Evolutionary conservation across 1,284 basidiomycete genomes (phyloP).

Genomic region (Fomes fomentarius): DNA sequence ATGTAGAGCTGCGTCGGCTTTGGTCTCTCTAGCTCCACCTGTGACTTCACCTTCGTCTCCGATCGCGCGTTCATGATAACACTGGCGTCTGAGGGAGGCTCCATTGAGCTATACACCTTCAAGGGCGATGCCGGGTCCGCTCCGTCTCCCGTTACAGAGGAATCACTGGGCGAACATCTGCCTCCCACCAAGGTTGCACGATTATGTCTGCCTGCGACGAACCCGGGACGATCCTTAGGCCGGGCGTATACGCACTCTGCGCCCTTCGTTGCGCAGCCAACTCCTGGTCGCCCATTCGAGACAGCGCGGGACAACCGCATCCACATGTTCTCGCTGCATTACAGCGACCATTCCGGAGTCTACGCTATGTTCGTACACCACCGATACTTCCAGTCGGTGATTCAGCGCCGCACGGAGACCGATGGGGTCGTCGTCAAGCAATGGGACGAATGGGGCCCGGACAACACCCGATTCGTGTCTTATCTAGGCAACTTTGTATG

Average conservation of each 20-base stretch:
- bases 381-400: conserved; percentile 37
- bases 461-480: conserved; percentile 42
- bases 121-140: conserved; percentile 6
- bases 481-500: conserved; percentile 30
- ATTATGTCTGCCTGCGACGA: conserved; percentile 37
- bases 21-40: conserved; percentile 33
- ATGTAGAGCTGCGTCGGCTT: conserved; percentile 29
- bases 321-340: conserved; percentile 46
- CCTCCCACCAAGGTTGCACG: conserved; percentile 31
- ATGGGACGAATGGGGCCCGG: conserved; percentile 46
- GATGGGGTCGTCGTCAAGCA: conserved; percentile 1
- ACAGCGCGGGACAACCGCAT: conserved; percentile 43
- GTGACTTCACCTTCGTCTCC: conserved; percentile 53
- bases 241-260: conserved; percentile 34
- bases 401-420: conserved; percentile 1
- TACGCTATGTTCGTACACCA: conserved; percentile 44
- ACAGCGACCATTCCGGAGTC: conserved; percentile 28
- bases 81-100: conserved; percentile 18
- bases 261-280: conserved; percentile 41
- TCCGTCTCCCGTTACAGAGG: conserved; percentile 15
- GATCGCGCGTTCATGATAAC: conserved; percentile 49
- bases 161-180: conserved; percentile 22
- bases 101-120: conserved; percentile 45
- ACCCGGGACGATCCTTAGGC: conserved; percentile 14
- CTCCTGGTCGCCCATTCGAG: conserved; percentile 38